These are phyloP conservation scores for Aspergillus hiratsukae DNA, from an alignment of 2,329 filamentous ascomycete genomes.

Conservation along the genomic window DNA sequence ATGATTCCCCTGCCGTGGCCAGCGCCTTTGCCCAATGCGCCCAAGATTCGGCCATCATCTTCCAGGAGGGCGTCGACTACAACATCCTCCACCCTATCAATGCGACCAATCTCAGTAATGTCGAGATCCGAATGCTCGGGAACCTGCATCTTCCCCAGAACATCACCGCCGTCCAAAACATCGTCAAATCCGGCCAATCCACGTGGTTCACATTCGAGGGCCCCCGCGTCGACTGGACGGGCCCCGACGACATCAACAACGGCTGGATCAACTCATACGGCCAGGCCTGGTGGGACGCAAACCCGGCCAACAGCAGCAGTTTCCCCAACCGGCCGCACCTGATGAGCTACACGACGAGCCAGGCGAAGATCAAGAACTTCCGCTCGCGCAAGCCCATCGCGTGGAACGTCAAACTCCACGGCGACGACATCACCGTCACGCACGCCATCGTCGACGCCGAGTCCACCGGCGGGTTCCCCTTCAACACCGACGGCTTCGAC, in stretches of 20 bases:
- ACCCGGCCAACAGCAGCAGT: constrained; percentile 37
- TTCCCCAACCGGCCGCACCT: constrained; percentile 39
- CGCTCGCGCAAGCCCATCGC: constrained; percentile 44
- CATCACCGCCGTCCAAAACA: constrained; percentile 34
- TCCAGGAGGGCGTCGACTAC: constrained; percentile 40
- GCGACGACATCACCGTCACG: constrained; percentile 38
- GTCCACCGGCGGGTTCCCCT: constrained; percentile 37
- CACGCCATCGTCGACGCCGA: constrained; percentile 40
- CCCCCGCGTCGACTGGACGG: constrained; percentile 22
- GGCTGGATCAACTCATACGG: constrained; percentile 47
- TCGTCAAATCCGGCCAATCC: constrained; percentile 30
- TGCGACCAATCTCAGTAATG: constrained; percentile 40
- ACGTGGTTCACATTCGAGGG: constrained; percentile 36
- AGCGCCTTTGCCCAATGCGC: constrained; percentile 36
- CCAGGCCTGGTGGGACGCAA: constrained; percentile 45
- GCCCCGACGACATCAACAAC: constrained; percentile 32
- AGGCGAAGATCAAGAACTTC: constrained; percentile 36
- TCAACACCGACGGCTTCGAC: constrained; percentile 39
- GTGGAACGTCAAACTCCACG: constrained; percentile 39
- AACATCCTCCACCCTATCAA: constrained; percentile 40
- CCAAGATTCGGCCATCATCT: constrained; percentile 29
- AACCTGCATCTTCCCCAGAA: constrained; percentile 43
- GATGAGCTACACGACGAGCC: constrained; percentile 34
- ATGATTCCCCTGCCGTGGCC: constrained; percentile 39
- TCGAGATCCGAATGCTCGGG: constrained; percentile 41